A percentile compares a stretch with the other conserved stretches of the same genome.
Conservation (phyloP, 768 basidiomycete genomes). For the Dictyophora rubrovolvata region DNA sequence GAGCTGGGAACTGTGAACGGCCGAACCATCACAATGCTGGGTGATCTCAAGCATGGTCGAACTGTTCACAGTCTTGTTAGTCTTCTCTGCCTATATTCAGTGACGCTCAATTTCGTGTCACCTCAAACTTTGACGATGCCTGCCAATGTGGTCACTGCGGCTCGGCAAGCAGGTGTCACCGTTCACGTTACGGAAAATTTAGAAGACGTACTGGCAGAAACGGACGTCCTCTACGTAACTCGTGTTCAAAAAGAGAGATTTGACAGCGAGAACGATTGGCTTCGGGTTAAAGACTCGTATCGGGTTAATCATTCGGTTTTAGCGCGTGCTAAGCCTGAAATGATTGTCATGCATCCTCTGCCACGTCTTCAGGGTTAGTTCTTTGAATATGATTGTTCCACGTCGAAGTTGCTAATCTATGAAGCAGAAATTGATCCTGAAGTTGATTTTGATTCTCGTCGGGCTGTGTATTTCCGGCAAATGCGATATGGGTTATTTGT, state of each 20-base stretch:
- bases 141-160: constrained; percentile 67
- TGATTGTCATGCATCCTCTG: constrained; percentile 99
- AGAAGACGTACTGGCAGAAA: constrained; percentile 83
- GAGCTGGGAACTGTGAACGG: constrained; percentile 98
- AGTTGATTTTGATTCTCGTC: constrained; percentile 90
- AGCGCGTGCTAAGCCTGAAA: constrained; percentile 86
- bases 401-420: constrained; percentile 2
- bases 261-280: constrained; percentile 70
- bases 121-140: constrained; percentile 87
- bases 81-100: constrained; percentile 82
- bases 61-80: constrained; percentile 96
- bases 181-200: constrained; percentile 79
- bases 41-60: constrained; percentile 95
- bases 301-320: constrained; percentile 90
- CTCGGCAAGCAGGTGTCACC: constrained; percentile 70
- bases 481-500: constrained; percentile 98
- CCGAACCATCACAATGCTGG: constrained; percentile 82
- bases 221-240: constrained; percentile 96
- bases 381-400: background rate
- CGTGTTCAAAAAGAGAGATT: constrained; percentile 95
- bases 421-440: constrained; percentile 93
- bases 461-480: constrained; percentile 96
- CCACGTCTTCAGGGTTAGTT: constrained; percentile 77
- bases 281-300: constrained; percentile 84
- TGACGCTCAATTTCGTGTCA: constrained; percentile 92